Evolutionary conservation across 1,139 yeast species (phyloP), one percentile per base, ranked within the genome.

Genomic region (Zygoascus sp.): DNA sequence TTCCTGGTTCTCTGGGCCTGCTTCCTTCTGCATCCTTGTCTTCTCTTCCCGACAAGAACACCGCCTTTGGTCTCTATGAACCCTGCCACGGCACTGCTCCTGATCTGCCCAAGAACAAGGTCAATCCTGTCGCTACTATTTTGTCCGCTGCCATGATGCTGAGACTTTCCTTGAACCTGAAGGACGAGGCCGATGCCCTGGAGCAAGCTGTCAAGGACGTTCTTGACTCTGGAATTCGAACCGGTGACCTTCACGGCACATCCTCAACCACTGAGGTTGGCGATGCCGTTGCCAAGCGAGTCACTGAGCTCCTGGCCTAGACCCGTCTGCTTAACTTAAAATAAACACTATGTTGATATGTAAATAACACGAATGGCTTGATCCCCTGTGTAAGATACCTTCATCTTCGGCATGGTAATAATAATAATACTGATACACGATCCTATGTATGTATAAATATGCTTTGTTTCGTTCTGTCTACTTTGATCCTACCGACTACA

Each of bases 21-120:
- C 76, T 92, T 57, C 98, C 98, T 42, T 87, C 96, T 52, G 98
- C 98, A 5, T 89, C 97, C 19, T 78, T 92, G 61, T 94, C 97
- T 5, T 87, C 97, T 15, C 76, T 92, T 61, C 98, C 98, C 50
- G 97, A 90, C 67, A 81, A 90, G 41, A 90, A 90, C 74, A 73
- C 77, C 43, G 97, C 97, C 0, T 89, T 92, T 64, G 98, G 98
- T 52, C 76, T 92, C 54, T 92, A 92, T 67, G 98, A 92, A 71
- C 98, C 98, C 56, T 90, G 97, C 65, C 98, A 92, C 67, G 98
- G 98, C 42, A 84, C 96, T 38, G 98, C 98, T 22, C 98, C 98
- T 39, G 98, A 92, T 67, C 78, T 92, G 63, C 83, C 83, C 46
- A 74, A 72, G 51, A 87, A 88, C 65, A 84, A 86, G 72, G 98